phyloP scores from a whole-genome alignment of 805 yeast genomes.

The Metschnikowia baotianmanensis region DNA sequence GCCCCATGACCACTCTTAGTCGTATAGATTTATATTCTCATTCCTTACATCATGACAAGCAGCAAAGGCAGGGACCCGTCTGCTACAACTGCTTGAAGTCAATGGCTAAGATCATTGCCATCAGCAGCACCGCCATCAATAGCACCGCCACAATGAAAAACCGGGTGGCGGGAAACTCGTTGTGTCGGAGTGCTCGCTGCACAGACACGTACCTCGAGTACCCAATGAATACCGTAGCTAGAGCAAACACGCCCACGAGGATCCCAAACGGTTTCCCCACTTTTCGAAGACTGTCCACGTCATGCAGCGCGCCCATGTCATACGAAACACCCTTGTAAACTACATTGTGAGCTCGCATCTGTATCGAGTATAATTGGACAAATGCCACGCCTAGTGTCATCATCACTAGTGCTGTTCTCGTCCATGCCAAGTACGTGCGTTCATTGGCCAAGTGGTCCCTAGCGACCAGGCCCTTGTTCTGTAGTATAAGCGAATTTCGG shows the following conservation, averaged over 20 bases:
- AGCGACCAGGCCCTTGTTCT: constrained; percentile 35
- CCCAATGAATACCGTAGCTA: constrained; percentile 8
- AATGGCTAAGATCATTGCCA: constrained; percentile 13
- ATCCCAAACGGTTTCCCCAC: constrained; percentile 15
- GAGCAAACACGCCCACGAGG: constrained; percentile 10
- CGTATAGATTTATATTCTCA: too few relatives aligned
- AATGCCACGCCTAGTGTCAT: constrained; percentile 61
- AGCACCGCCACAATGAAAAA: constrained; percentile 9
- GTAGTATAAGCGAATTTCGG: constrained; percentile 16
- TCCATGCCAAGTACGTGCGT: constrained; percentile 63
- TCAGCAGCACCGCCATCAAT: constrained; percentile 5
- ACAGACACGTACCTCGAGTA: constrained; percentile 12
- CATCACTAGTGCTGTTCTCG: constrained; percentile 56
- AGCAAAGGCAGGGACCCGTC: background rate
- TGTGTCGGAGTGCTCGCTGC: constrained; percentile 11
- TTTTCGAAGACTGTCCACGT: background rate
- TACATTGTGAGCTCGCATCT: constrained; percentile 15
- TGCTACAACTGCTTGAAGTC: constrained; percentile 9
- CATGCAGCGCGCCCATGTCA: background rate
- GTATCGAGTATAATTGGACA: constrained; percentile 53
- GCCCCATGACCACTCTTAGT: too few relatives aligned
- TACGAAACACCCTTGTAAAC: constrained; percentile 2
- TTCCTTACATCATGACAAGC: background rate
- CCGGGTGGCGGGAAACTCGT: constrained; percentile 16
- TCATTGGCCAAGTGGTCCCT: constrained; percentile 57